Evolutionary conservation across 148 eudicot species (phyloP).

Genomic region (Fagopyrum tataricum): DNA sequence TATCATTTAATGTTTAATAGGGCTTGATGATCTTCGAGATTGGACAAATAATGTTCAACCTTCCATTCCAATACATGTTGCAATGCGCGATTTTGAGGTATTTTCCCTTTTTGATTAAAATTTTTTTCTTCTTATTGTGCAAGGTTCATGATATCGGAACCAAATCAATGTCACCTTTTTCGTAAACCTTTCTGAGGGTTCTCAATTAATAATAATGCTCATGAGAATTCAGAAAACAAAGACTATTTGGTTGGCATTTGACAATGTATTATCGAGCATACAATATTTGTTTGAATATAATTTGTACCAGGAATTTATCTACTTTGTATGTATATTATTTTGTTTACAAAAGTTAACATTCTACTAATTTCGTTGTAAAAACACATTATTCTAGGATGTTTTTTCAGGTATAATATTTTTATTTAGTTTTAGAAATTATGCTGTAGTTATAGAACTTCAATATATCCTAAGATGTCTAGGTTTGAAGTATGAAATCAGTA

Average conservation of each 20-base stretch:
- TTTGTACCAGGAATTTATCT: too few species aligned
- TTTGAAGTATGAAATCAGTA: background rate
- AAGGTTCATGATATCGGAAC: background rate
- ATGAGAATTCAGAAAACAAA: background rate
- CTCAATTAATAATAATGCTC: too few species aligned
- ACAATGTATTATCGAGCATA: too few species aligned
- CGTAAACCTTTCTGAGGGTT: too few species aligned
- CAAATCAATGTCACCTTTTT: background rate
- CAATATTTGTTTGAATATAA: too few species aligned
- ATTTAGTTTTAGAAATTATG: background rate
- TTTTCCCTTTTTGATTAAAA: background rate
- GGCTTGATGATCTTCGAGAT: constrained; percentile 98
- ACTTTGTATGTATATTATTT: too few species aligned
- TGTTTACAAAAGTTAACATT: too few species aligned
- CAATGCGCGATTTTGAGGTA: constrained; percentile 97
- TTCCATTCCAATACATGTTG: constrained; percentile 69
- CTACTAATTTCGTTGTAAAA: too few species aligned
- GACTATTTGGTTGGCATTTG: background rate
- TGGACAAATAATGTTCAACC: constrained; percentile 99
- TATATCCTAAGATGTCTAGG: background rate
- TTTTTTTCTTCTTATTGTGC: background rate
- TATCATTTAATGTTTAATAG: constrained; percentile 28
- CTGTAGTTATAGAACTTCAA: background rate
- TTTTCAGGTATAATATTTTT: too few species aligned
- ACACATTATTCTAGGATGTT: too few species aligned